Base-by-base conservation (phyloP, 2,329 filamentous ascomycete species). In the Fusarium coffeatum region DNA sequence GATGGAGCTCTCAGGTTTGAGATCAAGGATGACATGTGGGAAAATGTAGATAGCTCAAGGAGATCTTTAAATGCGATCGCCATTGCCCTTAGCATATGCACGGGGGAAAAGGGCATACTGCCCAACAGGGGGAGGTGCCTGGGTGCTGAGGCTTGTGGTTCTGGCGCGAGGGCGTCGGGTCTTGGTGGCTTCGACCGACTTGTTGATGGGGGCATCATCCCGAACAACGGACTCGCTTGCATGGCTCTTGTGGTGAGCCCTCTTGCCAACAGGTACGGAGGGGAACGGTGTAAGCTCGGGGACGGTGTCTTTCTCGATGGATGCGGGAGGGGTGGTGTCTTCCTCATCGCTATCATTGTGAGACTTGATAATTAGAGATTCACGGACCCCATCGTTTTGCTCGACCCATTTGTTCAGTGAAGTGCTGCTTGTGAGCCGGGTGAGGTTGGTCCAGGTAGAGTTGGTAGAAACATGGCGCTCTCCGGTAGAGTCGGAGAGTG, bases 381-480 rank as follows among this genome's bases (percentile, higher is more conserved):
- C 66, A n/a, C 76, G 74, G 40, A 78, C 62, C 28, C 74, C 74
- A 34, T 81, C 81, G 10, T 73, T 69, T 8, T 71, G 68, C 20
- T 82, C 80, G 3, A 72, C 70, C 72, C 78, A 77, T 68, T 81
- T 81, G 73, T 77, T 80, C 27, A 81, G 72, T 15, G 83, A 86
- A 15, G 79, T 82, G 61, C 83, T 87, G 79, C 85, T 88, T 45
- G 86, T 89, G 74, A 86, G 81, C 8, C 85, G 83, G 8, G 86
- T 88, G 61, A 86, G 80, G 41, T 84, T 84, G 2, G 87, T 88
- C 64, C 84, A 84, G 12, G 82, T 84, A 7, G 87, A 89, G 27
- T 83, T 81, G 18, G 83, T 82, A 15, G 87, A 89, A 50, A 83
- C 81, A 76, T 88, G 86, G 27, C 85, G 85, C 60, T 84, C 83